A percentile compares a stretch with the other conserved stretches of the same genome.
These are phyloP conservation scores for Mycena polygramma DNA, from an alignment of 768 basidiomycete species.

Conservation along the genomic window DNA sequence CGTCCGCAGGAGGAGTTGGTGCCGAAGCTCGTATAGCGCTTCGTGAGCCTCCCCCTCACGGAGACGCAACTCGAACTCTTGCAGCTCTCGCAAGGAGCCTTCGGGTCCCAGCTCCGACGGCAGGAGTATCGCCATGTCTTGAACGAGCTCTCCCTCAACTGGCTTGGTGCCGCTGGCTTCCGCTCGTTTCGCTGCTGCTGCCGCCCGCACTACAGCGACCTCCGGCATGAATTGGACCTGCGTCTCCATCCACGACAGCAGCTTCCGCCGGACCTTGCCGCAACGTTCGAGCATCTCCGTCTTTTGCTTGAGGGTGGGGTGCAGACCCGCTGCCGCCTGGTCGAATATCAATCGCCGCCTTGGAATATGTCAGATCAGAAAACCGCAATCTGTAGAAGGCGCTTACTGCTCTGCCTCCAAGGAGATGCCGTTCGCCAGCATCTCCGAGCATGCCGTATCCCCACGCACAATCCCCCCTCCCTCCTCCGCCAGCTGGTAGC, in stretches of 20 bases:
- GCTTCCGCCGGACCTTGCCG: conserved; percentile 18
- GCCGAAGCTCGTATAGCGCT: conserved; percentile 10
- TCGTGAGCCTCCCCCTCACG: conserved; percentile 20
- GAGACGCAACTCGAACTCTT: conserved; percentile 13
- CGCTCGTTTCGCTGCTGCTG: conserved; percentile 11
- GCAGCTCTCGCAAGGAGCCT: not conserved
- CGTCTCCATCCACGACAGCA: conserved; percentile 17
- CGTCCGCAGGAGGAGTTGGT: conserved; percentile 22
- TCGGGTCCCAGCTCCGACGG: not conserved
- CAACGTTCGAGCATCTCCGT: conserved; percentile 21
- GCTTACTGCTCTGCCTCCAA: conserved; percentile 16
- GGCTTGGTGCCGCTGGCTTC: conserved; percentile 1
- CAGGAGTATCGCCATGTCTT: conserved; percentile 13
- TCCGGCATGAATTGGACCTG: conserved; percentile 23
- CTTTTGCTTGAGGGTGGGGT: conserved; percentile 8
- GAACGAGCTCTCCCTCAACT: conserved; percentile 7
- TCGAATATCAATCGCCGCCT: conserved; percentile 14
- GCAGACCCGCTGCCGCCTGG: conserved; percentile 7
- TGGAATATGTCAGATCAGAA: too few species aligned
- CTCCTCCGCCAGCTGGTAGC: conserved; percentile 7
- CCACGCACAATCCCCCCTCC: conserved; percentile 8
- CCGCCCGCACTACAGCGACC: conserved; percentile 9
- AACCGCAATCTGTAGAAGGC: too few species aligned
- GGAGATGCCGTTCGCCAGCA: conserved; percentile 9
- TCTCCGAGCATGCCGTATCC: conserved; percentile 10